Percentiles rank a stretch among this genome's conserved stretches.
Conservation (phyloP, 257 asterid species). For the Solanum bulbocastanum region DNA sequence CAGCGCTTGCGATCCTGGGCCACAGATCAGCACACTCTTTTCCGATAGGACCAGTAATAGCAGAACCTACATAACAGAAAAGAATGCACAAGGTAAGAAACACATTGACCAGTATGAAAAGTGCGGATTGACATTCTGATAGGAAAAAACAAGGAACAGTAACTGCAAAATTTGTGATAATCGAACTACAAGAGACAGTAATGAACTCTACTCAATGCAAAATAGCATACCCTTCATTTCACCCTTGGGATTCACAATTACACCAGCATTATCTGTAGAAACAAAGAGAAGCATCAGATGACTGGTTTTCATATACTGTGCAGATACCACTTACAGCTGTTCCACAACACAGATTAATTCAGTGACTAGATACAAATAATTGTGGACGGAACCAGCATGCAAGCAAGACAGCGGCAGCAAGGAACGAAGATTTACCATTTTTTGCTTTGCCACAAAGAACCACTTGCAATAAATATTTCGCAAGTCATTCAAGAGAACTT, state of each 20-base stretch:
- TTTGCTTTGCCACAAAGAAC: neutral
- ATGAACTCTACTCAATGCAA: neutral
- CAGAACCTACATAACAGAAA: conserved; percentile 30
- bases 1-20: conserved; percentile 70
- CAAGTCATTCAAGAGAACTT: neutral
- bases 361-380: neutral
- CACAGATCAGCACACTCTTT: conserved; percentile 73
- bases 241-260: conserved; percentile 59
- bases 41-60: conserved; percentile 65
- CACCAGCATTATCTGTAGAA: conserved; percentile 56
- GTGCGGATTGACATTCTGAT: neutral
- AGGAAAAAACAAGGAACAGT: neutral
- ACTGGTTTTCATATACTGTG: neutral
- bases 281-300: neutral
- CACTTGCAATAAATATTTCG: neutral
- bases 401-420: neutral
- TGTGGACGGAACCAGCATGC: neutral
- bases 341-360: neutral
- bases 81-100: neutral
- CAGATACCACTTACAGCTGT: neutral
- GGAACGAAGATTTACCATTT: neutral
- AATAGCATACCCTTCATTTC: conserved; percentile 50
- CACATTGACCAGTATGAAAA: neutral
- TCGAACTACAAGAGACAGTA: neutral
- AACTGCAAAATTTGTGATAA: neutral